Percentiles rank a stretch among this genome's conserved stretches.
Conservation (phyloP, 768 basidiomycete species). For the Xerocomellus intermedius region DNA sequence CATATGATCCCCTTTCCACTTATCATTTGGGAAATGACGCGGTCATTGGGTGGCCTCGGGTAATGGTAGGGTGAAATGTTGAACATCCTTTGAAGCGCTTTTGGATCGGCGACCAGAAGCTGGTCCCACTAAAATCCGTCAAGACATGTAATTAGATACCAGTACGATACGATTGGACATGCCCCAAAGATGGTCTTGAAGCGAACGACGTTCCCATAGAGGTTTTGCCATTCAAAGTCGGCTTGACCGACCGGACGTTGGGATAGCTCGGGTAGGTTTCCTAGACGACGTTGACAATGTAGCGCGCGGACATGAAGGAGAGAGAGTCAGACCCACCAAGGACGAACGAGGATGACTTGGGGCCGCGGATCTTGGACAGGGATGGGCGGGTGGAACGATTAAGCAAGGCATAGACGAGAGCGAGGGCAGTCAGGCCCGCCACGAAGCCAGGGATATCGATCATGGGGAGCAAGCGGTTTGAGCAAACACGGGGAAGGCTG, state of each 20-base stretch:
- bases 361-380: constrained; percentile 18
- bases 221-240: constrained; percentile 31
- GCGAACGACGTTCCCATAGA: constrained; percentile 28
- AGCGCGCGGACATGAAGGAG: not conserved
- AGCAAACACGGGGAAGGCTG: not conserved
- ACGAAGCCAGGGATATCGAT: not conserved
- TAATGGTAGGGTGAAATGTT: constrained; percentile 44
- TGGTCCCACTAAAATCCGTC: constrained; percentile 37
- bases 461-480: constrained; percentile 8
- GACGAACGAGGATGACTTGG: constrained; percentile 19
- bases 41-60: constrained; percentile 32
- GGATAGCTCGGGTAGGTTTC: constrained; percentile 28
- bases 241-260: constrained; percentile 20
- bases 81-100: constrained; percentile 40
- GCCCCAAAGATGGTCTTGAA: constrained; percentile 27
- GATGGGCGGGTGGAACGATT: not conserved
- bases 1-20: constrained; percentile 37
- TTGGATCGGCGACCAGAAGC: constrained; percentile 46
- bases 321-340: constrained; percentile 10
- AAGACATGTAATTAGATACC: constrained; percentile 5
- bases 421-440: constrained; percentile 2
- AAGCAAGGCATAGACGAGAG: not conserved
- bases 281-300: constrained; percentile 26
- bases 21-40: constrained; percentile 8
- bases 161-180: not conserved